A percentile compares a stretch with the other conserved stretches of the same genome.
phyloP scores from a whole-genome alignment of 2,329 filamentous ascomycete genomes.

The Pseudocercospora macadamiae region DNA sequence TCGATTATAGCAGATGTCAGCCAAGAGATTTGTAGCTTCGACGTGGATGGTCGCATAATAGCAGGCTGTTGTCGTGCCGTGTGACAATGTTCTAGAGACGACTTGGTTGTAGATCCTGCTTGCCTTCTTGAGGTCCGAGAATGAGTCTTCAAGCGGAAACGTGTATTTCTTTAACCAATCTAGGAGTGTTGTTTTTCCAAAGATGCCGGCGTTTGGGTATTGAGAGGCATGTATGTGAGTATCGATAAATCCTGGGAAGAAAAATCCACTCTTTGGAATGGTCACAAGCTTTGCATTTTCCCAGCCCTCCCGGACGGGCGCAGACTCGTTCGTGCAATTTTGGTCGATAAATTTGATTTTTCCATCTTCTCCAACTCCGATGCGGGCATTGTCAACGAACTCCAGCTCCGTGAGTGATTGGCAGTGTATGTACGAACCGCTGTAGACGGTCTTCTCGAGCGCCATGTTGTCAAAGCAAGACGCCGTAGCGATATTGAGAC shows the following conservation, averaged over 20 bases:
- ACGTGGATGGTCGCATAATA: conserved; percentile 94
- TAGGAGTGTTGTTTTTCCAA: conserved; percentile 88
- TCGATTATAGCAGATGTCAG: conserved; percentile 73
- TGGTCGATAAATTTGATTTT: conserved; percentile 54
- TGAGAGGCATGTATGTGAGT: conserved; percentile 95
- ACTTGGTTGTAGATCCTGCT: conserved; percentile 74
- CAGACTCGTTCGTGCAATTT: conserved; percentile 32
- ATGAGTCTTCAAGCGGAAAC: conserved; percentile 84
- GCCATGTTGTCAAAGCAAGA: conserved; percentile 22
- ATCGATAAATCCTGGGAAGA: conserved; percentile 86
- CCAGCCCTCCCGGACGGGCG: conserved; percentile 41
- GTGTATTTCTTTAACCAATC: conserved; percentile 95
- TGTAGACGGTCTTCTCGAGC: conserved; percentile 51
- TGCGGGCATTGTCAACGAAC: conserved; percentile 49
- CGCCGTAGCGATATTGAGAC: no score
- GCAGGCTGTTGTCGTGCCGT: conserved; percentile 92
- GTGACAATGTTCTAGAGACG: conserved; percentile 76
- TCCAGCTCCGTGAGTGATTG: conserved; percentile 53
- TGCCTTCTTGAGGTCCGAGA: conserved; percentile 66
- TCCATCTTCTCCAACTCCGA: conserved; percentile 57
- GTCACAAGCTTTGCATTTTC: conserved; percentile 44
- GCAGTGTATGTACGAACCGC: conserved; percentile 65
- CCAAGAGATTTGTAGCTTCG: conserved; percentile 84
- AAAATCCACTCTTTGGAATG: conserved; percentile 64
- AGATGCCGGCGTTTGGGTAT: conserved; percentile 91